phyloP scores from a whole-genome alignment of 176 grass and related monocot genomes.

The Triticum aestivum region DNA sequence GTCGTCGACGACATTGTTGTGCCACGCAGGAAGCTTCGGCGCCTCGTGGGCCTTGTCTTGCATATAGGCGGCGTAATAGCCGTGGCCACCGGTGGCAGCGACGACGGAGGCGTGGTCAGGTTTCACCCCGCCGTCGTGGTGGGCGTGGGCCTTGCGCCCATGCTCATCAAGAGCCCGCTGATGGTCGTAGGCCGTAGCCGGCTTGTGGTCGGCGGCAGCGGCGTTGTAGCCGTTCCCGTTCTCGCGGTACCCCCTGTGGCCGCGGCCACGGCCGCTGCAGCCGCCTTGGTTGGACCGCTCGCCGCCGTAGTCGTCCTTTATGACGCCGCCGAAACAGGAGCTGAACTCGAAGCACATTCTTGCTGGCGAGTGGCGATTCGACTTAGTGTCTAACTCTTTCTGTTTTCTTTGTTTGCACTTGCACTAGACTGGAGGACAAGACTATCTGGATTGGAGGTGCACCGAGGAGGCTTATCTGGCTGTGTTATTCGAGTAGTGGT shows the following conservation, averaged over 20 bases:
- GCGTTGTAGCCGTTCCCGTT: neutral
- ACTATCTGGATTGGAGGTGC: neutral
- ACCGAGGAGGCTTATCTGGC: neutral
- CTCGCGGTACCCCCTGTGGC: neutral
- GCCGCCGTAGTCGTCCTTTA: neutral
- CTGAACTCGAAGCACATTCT: constrained; percentile 35
- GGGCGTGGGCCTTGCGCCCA: constrained; percentile 1
- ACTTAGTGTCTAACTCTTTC: neutral
- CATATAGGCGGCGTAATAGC: too few species aligned
- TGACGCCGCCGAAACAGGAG: neutral
- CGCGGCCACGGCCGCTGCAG: neutral
- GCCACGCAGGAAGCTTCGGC: neutral
- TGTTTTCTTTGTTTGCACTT: neutral
- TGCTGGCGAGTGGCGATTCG: too few species aligned
- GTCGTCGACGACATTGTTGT: neutral
- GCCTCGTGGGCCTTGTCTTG: neutral
- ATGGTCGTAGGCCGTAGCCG: neutral
- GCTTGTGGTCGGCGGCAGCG: neutral
- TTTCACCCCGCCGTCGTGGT: neutral
- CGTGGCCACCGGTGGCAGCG: neutral
- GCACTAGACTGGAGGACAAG: too few species aligned
- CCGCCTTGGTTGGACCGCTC: neutral
- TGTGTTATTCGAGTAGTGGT: neutral
- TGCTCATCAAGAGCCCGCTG: neutral
- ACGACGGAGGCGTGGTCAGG: neutral